Base-by-base conservation (phyloP, 2,329 filamentous ascomycete genomes). In the Thielaviopsis musarum region DNA sequence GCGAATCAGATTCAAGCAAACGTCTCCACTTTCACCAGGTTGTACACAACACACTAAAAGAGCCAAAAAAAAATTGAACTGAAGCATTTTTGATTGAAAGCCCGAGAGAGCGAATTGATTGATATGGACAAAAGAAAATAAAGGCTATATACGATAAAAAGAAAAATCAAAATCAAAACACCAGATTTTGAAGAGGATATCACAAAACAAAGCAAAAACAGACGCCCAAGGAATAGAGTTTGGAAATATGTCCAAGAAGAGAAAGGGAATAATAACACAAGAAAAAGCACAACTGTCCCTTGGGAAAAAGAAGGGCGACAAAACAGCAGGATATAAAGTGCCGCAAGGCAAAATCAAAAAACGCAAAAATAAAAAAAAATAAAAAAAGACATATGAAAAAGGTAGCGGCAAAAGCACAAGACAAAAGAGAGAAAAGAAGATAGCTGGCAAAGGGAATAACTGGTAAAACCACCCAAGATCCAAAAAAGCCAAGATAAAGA, bases 161-260 rank as follows among this genome's bases (percentile, higher is more conserved):
- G 26, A 26, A 45, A 58, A 45, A 7, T 45, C 38, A 45, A 26
- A 28, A 54, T 19, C 15, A 28, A 49, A 28, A 28, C 22, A 30
- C 22, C 45, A 17, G 38, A 28, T 56, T 56, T 45, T 21, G 56
- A 57, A 13, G 34, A 34, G 57, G 57, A 58, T 58, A 58, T 58
- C 57, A 58, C 51, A 58, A 21, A 58, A 48, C 15, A 52, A 28
- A 41, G 12, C 10, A 45, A n/a, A 45, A 45, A 45, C 5, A 45
- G 15, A 45, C 15, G 15, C 21, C 51, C 52, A 45, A 53, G 34
- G 34, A 54, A 58, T 34, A 54, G 21, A 15, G 21, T 26, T 45
- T 19, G 15, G 21, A 19, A 58, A 54, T 54, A 54, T 58, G 49
- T 58, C 49, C 58, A 59, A 19, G 15, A 5, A 30, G 17, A 57